phyloP scores from a whole-genome alignment of 225 moss, liverwort and hornwort genomes.

The Thuidium tamariscinum region DNA sequence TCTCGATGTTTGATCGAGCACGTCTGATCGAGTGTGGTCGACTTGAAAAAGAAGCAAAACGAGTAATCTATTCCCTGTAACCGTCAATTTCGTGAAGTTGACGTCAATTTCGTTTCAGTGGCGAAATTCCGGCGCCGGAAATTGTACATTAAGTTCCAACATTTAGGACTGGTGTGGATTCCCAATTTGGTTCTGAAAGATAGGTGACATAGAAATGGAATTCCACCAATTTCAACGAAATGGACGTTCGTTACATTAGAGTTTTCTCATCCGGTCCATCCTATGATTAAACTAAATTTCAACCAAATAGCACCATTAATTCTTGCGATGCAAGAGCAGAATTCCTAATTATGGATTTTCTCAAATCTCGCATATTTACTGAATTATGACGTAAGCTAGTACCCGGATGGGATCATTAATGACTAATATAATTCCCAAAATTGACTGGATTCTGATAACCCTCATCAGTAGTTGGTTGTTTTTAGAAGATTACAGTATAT shows the following conservation, averaged over 20 bases:
- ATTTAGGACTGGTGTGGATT: neutral
- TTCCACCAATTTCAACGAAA: neutral
- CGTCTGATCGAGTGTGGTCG: neutral
- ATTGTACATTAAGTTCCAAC: neutral
- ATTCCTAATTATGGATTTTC: neutral
- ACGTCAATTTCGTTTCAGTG: neutral
- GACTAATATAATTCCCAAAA: neutral
- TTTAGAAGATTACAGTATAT: neutral
- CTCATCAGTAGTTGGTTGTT: neutral
- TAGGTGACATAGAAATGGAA: neutral
- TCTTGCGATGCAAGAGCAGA: neutral
- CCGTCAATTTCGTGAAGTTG: no score
- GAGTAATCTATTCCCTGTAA: no score
- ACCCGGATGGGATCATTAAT: no score
- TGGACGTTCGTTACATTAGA: neutral
- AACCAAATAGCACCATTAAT: neutral
- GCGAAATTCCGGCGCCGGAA: neutral
- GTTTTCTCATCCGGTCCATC: neutral
- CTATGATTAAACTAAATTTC: neutral
- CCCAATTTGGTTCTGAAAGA: neutral
- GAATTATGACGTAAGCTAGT: neutral
- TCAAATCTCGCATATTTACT: neutral
- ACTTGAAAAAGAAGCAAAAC: neutral
- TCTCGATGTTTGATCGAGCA: neutral
- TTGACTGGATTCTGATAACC: neutral